Evolutionary conservation across 495 filamentous ascomycete species (phyloP).

Genomic region (Cetradonia linearis): DNA sequence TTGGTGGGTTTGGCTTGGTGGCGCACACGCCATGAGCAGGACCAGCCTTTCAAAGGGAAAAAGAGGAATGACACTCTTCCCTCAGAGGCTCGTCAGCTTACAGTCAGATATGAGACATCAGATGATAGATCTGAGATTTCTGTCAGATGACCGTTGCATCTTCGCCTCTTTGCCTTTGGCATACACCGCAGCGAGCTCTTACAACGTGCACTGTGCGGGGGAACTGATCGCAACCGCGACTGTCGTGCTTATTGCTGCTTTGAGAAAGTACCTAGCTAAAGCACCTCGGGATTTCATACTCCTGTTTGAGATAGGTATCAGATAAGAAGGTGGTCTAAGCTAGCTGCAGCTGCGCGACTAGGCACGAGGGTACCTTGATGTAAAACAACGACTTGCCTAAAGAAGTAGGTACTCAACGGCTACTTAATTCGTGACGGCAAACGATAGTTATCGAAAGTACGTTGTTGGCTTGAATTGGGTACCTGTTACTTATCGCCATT

Average conservation of each 20-base stretch:
- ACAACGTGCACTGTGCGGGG: neutral
- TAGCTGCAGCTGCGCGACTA: constrained; percentile 1
- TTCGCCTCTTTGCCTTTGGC: neutral
- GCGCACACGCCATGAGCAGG: neutral
- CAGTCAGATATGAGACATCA: neutral
- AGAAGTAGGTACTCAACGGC: neutral
- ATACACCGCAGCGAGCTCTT: neutral
- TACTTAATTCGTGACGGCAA: neutral
- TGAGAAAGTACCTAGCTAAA: neutral
- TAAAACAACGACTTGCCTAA: neutral
- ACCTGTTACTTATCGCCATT: neutral
- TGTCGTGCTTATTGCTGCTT: constrained; percentile 5
- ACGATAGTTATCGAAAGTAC: neutral
- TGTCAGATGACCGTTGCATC: constrained; percentile 3
- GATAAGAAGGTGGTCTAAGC: constrained; percentile 1
- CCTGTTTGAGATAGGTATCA: neutral
- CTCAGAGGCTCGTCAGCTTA: neutral
- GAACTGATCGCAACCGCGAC: neutral
- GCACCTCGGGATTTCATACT: neutral
- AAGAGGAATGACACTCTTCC: neutral
- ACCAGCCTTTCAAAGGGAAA: neutral
- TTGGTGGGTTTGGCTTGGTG: constrained; percentile 2
- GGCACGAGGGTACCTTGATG: neutral
- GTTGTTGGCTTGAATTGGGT: neutral
- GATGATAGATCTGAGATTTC: neutral